Base-by-base conservation (phyloP, 768 basidiomycete species). In the Cyathus striatus region DNA sequence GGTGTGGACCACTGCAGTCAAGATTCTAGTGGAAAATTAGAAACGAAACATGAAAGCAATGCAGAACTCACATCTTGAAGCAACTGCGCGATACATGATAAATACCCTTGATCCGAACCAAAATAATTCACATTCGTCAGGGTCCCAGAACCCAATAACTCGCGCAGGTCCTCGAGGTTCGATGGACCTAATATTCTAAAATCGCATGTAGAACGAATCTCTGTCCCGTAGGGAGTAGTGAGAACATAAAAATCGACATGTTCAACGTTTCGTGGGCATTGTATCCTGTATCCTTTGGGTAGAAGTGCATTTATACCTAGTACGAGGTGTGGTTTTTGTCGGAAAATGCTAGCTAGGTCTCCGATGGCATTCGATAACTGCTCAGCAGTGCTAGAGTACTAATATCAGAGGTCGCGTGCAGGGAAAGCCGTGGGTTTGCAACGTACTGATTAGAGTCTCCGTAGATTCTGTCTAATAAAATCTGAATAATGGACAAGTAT, bases 231-330 rank as follows among this genome's bases (percentile, higher is more conserved):
- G 18, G 40, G 21, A 24, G 40, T 35, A 13, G 30, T 23, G 14
- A 45, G 27, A 24, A 50, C 40, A 20, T n/a, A 37, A 2, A 47
- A 17, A 23, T 47, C 39, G 2, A 47, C 33, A 13, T 35, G 14
- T 3, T 33, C 21, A 6, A 39, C 37, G 16, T 44, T 32, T 17
- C 38, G 34, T 27, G 42, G 35, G 38, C 49, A 50, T n/a, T 41
- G 32, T 12, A 50, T 41, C n/a, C 14, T n/a, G 22, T 39, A 44
- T 10, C 26, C 46, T 5, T 13, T 10, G 7, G 42, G 42, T 21
- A 50, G 25, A 23, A 47, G 33, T 22, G 46, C 26, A 27, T 50
- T 50, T 14, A 50, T 30, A 34, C 46, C 43, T n/a, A n/a, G n/a
- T n/a, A n/a, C n/a, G n/a, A n/a, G n/a, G n/a, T n/a, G n/a, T n/a